These are phyloP conservation scores for Naganishia vaughanmartiniae DNA, from an alignment of 768 basidiomycete species.

Conservation along the genomic window DNA sequence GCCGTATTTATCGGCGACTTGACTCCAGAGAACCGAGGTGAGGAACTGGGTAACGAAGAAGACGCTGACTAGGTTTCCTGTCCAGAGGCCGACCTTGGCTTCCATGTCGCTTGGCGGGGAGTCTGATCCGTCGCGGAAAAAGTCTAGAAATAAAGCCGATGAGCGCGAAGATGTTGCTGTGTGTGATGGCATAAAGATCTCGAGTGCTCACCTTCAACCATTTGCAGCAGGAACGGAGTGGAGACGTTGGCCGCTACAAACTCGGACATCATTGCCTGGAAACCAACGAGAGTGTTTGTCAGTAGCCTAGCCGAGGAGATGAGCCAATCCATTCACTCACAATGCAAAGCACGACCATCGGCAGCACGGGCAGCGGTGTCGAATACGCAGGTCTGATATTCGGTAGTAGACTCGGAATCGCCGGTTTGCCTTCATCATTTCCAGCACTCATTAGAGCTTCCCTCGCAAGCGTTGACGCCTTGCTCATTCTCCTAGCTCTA, in stretches of 20 bases:
- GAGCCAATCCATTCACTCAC: slow-evolving; percentile 56
- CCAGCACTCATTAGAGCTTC: slow-evolving; percentile 7
- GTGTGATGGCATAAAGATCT: no score
- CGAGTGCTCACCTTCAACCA: slow-evolving; percentile 69
- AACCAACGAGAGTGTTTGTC: not conserved
- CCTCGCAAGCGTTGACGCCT: not conserved
- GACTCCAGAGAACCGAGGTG: slow-evolving; percentile 92
- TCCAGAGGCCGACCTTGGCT: slow-evolving; percentile 81
- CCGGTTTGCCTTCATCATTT: slow-evolving; percentile 23
- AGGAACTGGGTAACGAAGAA: slow-evolving; percentile 96
- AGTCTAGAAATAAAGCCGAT: slow-evolving; percentile 34
- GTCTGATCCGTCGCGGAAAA: slow-evolving; percentile 41
- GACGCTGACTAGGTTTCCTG: slow-evolving; percentile 88
- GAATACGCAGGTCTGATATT: slow-evolving; percentile 51
- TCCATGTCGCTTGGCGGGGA: slow-evolving; percentile 72
- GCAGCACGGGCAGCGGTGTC: slow-evolving; percentile 78
- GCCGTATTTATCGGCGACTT: slow-evolving; percentile 89
- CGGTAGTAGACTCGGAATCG: slow-evolving; percentile 45
- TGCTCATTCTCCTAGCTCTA: slow-evolving; percentile 11
- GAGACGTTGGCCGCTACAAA: slow-evolving; percentile 90
- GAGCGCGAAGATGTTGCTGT: no score
- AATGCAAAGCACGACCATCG: slow-evolving; percentile 89
- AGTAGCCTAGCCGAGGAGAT: not conserved
- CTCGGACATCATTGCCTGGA: slow-evolving; percentile 89
- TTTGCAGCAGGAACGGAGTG: slow-evolving; percentile 86